Base-by-base conservation (phyloP, 179 eudicot species). In the Beta lomatogona region DNA sequence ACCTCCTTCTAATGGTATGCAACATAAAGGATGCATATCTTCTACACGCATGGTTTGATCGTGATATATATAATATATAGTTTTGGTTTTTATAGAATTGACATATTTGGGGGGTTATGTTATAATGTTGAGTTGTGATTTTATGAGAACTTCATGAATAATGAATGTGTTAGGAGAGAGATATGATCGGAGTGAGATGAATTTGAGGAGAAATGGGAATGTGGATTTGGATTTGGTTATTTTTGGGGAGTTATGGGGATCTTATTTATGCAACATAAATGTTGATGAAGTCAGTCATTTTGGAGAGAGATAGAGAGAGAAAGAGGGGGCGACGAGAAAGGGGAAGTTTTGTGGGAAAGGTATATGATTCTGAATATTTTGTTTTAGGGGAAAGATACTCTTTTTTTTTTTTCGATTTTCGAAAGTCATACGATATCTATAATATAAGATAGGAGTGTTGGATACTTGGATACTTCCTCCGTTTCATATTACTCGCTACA, bases 11-110 rank as follows among this genome's bases (percentile, higher is more conserved):
- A 94, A 65, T 0, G 94, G 76, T 64, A 93, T 88, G 82, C 98
- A 94, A 76, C 98, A 94, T 15, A 94, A 84, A 2, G 98, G 95
- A 80, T 94, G 91, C 91, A 94, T 88, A 80, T 92, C 92, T 82
- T 89, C 91, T 18, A 91, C 95, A 57, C 98, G 97, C 98, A 94
- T 94, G 87, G 45, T 81, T 22, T 12, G 50, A 73, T 52, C 45
- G 60, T 25, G 19, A 22, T 4, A 1, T 4, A 41, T 31, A 19
- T n/a, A 58, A 21, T 18, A 9, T 52, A 28, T 19, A 22, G 41
- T 44, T 21, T 16, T 18, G 11, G 2, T 66, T n/a, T 28, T 55
- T 54, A 68, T 9, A 6, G 50, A 46, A 22, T 54, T n/a, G 61
- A 53, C 61, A 73, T 79, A 14, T 15, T 25, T 50, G 31, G 31